Conservation (phyloP, 352 stramenopile genomes). For the Phytophthora litchii region DNA sequence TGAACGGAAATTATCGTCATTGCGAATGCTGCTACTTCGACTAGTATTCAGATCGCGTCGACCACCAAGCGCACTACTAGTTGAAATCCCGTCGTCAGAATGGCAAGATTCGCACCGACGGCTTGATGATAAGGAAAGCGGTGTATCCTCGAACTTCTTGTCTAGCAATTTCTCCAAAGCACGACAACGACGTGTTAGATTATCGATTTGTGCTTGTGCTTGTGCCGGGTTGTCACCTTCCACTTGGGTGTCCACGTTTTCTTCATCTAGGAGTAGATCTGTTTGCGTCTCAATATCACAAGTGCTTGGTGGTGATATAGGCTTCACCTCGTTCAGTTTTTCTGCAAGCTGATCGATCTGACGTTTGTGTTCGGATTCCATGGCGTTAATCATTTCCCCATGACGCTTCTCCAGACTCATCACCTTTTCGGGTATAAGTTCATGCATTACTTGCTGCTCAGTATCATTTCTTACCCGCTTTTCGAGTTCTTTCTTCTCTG, state of each 20-base stretch:
- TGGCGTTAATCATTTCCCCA: conserved; percentile 15
- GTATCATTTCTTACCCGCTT: conserved; percentile 12
- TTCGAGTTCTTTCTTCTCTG: conserved; percentile 16
- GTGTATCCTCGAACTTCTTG: conserved; percentile 64
- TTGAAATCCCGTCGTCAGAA: conserved; percentile 27
- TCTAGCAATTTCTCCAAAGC: conserved; percentile 57
- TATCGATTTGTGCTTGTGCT: conserved; percentile 38
- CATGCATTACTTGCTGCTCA: conserved; percentile 13
- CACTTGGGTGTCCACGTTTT: not conserved
- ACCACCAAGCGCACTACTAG: conserved; percentile 5
- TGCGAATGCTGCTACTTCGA: conserved; percentile 18
- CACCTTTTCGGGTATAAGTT: conserved; percentile 15
- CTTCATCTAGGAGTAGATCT: conserved; percentile 10
- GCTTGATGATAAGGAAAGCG: conserved; percentile 23
- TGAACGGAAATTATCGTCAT: conserved; percentile 10
- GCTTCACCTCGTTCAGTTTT: conserved; percentile 21
- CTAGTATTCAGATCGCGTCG: conserved; percentile 24
- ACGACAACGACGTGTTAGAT: conserved; percentile 53
- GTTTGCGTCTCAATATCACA: conserved; percentile 29
- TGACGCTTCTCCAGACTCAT: conserved; percentile 23
- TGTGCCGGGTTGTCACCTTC: conserved; percentile 23
- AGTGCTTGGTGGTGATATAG: conserved; percentile 1
- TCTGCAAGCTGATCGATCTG: conserved; percentile 27
- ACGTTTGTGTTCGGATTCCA: conserved; percentile 30
- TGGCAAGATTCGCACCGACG: conserved; percentile 35